These are phyloP conservation scores for Spencermartinsiella europaea DNA, from an alignment of 805 yeast genomes.

Conservation along the genomic window DNA sequence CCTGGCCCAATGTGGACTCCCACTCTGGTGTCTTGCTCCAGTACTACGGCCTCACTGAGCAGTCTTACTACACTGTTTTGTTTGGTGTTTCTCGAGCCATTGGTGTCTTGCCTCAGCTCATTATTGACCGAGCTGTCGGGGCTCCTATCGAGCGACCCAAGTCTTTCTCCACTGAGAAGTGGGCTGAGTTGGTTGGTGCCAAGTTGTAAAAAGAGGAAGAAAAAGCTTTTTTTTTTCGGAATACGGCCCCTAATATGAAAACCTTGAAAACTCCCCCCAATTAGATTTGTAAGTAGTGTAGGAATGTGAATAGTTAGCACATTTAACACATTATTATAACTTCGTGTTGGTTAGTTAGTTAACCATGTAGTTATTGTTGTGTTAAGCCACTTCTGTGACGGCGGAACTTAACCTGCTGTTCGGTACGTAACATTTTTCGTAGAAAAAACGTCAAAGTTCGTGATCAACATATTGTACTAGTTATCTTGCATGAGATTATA, in stretches of 20 bases:
- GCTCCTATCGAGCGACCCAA: constrained; percentile 84
- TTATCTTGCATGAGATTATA: no score
- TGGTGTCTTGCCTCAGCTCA: constrained; percentile 81
- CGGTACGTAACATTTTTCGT: no score
- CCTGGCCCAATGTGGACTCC: constrained; percentile 90
- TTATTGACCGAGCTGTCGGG: constrained; percentile 79
- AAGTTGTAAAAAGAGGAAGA: constrained; percentile 14
- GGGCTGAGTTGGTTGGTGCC: constrained; percentile 59
- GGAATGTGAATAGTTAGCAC: no score
- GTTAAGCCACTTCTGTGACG: no score
- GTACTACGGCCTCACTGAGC: constrained; percentile 79
- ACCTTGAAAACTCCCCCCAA: no score
- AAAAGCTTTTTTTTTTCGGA: background rate
- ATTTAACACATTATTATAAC: no score
- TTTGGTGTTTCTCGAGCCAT: constrained; percentile 85
- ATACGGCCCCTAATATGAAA: background rate
- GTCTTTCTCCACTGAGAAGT: constrained; percentile 90
- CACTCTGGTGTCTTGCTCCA: constrained; percentile 82
- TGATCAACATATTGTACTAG: no score
- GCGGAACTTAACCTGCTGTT: no score
- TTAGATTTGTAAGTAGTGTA: no score
- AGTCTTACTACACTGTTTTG: constrained; percentile 77
- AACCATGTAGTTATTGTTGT: no score
- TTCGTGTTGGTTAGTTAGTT: no score
- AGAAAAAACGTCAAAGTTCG: no score